Percentiles rank a stretch among this genome's conserved stretches.
phyloP scores from a whole-genome alignment of 2,329 filamentous ascomycete species.

The Calonectria pteridis region DNA sequence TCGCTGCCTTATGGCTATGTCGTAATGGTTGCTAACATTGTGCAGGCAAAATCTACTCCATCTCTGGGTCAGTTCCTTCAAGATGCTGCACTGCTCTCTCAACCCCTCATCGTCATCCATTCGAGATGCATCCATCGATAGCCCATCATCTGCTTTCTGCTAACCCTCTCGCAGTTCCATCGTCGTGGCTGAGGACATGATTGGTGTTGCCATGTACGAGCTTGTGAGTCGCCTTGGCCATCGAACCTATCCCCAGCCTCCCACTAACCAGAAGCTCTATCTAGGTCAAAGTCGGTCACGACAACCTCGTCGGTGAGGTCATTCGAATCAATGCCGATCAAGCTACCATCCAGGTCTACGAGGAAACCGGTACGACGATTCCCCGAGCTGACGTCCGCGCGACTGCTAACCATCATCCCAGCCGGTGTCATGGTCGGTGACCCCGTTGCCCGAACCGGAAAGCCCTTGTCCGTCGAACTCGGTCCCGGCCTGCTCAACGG shows the following conservation, averaged over 20 bases:
- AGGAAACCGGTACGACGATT: constrained; percentile 85
- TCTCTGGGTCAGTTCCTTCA: constrained; percentile 67
- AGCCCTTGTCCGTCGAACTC: constrained; percentile 96
- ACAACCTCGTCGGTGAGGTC: constrained; percentile 94
- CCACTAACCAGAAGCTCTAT: constrained; percentile 27
- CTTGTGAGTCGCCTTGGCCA: constrained; percentile 70
- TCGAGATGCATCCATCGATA: constrained; percentile 21
- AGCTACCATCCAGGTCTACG: constrained; percentile 98
- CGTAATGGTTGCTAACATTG: constrained; percentile 41
- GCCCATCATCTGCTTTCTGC: constrained; percentile 29
- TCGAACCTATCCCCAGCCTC: constrained; percentile 9
- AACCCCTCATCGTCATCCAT: constrained; percentile 10
- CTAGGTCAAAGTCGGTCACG: constrained; percentile 91
- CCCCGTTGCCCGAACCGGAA: constrained; percentile 89
- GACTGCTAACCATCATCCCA: constrained; percentile 51
- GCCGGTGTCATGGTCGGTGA: constrained; percentile 97
- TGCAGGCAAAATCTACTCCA: constrained; percentile 71
- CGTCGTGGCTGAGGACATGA: constrained; percentile 97
- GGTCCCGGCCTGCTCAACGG: constrained; percentile 98
- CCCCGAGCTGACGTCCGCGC: not conserved
- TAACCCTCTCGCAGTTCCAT: constrained; percentile 75
- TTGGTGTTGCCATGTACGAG: constrained; percentile 99
- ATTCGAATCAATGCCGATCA: constrained; percentile 97
- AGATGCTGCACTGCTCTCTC: constrained; percentile 8
- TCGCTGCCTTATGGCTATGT: constrained; percentile 25